Conservation (phyloP, 2,329 filamentous ascomycete species). For the Berkeleyomyces basicola region DNA sequence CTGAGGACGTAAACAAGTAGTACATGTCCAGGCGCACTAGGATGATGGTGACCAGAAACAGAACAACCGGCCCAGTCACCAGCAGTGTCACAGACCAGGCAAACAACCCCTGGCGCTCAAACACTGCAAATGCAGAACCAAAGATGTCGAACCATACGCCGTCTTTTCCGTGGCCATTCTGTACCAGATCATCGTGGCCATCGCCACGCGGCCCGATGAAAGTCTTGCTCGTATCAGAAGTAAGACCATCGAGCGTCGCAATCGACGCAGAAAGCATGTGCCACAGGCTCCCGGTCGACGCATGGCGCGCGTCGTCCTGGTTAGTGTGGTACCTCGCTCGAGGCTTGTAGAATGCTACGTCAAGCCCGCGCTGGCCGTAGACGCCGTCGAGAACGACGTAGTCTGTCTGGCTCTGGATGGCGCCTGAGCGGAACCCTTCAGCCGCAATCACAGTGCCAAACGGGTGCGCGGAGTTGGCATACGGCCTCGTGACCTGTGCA, state of each 20-base stretch:
- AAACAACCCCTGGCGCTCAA: conserved; percentile 69
- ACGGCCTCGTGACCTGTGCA: conserved; percentile 66
- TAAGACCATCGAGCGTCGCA: conserved; percentile 54
- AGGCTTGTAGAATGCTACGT: conserved; percentile 81
- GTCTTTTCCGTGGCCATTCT: conserved; percentile 47
- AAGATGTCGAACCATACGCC: conserved; percentile 94
- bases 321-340: conserved; percentile 79
- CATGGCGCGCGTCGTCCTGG: conserved; percentile 70
- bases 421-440: conserved; percentile 66
- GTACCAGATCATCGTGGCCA: conserved; percentile 40
- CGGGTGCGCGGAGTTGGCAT: conserved; percentile 53
- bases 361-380: conserved; percentile 70
- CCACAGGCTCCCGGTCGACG: conserved; percentile 58
- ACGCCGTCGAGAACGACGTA: conserved; percentile 67
- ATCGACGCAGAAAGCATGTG: conserved; percentile 85
- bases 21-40: conserved; percentile 62
- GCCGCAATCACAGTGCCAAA: conserved; percentile 70
- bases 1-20: conserved; percentile 61
- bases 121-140: conserved; percentile 60
- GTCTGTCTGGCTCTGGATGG: conserved; percentile 77
- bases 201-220: conserved; percentile 47
- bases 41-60: conserved; percentile 52
- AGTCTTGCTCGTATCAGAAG: conserved; percentile 45
- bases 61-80: conserved; percentile 57
- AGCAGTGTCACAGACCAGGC: conserved; percentile 73